These are phyloP conservation scores for Chaetomiaceae sp. DNA, from an alignment of 2,329 filamentous ascomycete species.

Conservation along the genomic window DNA sequence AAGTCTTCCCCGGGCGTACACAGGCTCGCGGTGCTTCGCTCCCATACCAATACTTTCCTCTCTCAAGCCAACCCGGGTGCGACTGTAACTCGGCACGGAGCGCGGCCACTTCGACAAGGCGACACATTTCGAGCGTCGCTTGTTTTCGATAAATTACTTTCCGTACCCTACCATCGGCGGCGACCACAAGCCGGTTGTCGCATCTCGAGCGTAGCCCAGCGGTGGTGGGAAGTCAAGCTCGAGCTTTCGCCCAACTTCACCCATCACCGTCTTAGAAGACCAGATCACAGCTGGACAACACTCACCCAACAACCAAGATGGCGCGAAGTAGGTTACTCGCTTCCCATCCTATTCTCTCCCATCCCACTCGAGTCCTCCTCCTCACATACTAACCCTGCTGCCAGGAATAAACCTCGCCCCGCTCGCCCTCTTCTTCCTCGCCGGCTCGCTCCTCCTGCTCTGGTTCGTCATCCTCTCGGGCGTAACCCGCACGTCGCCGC, in stretches of 20 bases:
- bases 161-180: no score
- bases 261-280: no score
- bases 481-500: conserved; percentile 44
- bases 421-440: conserved; percentile 45
- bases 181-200: no score
- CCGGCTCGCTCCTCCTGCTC: conserved; percentile 48
- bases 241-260: no score
- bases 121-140: no score
- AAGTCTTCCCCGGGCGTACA: neutral
- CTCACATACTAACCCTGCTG: neutral
- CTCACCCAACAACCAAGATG: conserved; percentile 3
- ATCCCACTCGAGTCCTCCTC: no score
- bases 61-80: neutral
- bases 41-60: neutral
- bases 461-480: conserved; percentile 57
- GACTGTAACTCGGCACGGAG: neutral
- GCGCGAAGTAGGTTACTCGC: conserved; percentile 6
- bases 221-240: neutral
- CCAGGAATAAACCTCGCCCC: conserved; percentile 33
- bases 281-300: no score
- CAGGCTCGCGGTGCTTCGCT: neutral
- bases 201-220: neutral
- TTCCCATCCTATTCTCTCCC: no score
- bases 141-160: no score
- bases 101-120: neutral